Evolutionary conservation across 495 filamentous ascomycete genomes (phyloP), one percentile per base, ranked within the genome.

Genomic region (Cladorrhinum samala): DNA sequence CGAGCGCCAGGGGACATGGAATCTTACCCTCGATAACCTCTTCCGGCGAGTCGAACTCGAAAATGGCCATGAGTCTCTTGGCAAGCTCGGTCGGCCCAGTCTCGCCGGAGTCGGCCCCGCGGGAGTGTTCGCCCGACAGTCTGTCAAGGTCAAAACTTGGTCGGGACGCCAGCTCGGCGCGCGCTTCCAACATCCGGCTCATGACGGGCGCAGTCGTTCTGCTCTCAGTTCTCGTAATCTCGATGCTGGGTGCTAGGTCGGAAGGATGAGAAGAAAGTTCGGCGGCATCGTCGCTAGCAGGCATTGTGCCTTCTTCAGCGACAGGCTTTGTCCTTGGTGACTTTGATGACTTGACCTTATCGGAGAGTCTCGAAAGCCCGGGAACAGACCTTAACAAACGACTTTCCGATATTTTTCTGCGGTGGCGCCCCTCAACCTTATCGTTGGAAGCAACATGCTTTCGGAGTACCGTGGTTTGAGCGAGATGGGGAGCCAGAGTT

Each of bases 171-270:
- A 91, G 77, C 38, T 85, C 76, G 30, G 82, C 85, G 56, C 83
- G 79, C n/a, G 89, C 89, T 66, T 91, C 85, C 7, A 95, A 71
- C 83, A 91, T 91, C 38, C 84, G 77, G 64, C 86, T 89, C 74
- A 94, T 83, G 33, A 91, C 75, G 0, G 88, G 88, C n/a, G 83
- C 84, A 54, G 75, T 61, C 19, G 17, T 19, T 47, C 65, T 63
- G 24, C 59, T 62, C 47, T 69, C 67, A n/a, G 56, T 55, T 19
- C 66, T 59, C 14, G 67, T 59, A 45, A 65, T 33, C 46, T 70
- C 65, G 52, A 69, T 67, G 42, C 52, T 58, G 14, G 55, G 65
- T 16, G 53, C 59, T 40, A 38, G 46, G 50, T 57, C 49, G n/a
- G 48, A 37, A 19, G 51, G 13, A 2, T 45, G 19, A 17, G 49